These are phyloP conservation scores for Theobroma grandiflorum DNA, from an alignment of 441 rosid species.

Conservation along the genomic window DNA sequence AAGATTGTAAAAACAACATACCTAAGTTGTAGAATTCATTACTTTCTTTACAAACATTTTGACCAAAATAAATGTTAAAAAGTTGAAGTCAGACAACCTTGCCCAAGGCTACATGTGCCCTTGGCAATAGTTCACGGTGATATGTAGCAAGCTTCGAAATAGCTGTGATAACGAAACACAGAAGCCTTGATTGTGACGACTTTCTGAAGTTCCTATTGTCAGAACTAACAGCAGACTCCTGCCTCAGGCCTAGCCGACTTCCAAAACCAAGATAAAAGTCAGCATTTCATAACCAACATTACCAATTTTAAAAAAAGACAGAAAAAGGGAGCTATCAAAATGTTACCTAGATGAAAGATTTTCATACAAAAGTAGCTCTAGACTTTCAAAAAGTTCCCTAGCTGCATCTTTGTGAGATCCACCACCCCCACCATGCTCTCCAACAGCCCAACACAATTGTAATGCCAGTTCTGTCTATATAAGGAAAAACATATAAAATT, in stretches of 20 bases:
- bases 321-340: constrained; percentile 14
- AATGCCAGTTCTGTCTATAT: constrained; percentile 85
- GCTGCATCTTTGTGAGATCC: constrained; percentile 90
- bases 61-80: constrained; percentile 17
- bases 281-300: constrained; percentile 20
- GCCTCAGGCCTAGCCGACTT: constrained; percentile 84
- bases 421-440: constrained; percentile 98
- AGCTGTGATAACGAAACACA: constrained; percentile 94
- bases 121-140: constrained; percentile 80
- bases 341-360: constrained; percentile 85
- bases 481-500: constrained; percentile 30
- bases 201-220: constrained; percentile 53
- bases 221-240: constrained; percentile 60
- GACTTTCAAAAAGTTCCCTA: constrained; percentile 94
- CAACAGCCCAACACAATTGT: constrained; percentile 97
- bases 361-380: constrained; percentile 92
- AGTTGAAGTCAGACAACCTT: constrained; percentile 58
- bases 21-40: neutral
- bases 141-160: constrained; percentile 90
- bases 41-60: neutral
- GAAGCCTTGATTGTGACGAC: constrained; percentile 85
- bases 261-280: constrained; percentile 29
- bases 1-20: constrained; percentile 11
- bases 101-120: constrained; percentile 95
- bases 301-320: constrained; percentile 8